Conservation (phyloP, 2,329 filamentous ascomycete species). For the Xylariaceae sp. region DNA sequence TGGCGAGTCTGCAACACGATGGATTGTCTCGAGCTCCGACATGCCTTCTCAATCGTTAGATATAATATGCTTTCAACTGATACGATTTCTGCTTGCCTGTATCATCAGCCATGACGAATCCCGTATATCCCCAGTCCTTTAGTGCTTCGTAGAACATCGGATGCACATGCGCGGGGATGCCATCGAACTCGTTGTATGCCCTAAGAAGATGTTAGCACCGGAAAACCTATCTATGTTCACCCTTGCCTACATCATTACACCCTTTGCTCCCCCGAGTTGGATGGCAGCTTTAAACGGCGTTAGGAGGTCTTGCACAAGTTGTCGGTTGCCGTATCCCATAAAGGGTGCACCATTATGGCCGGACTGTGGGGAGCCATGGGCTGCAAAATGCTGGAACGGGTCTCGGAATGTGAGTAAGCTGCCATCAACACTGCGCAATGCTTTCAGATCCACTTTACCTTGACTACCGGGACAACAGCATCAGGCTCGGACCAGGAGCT, state of each 20-base stretch:
- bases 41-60: conserved; percentile 19
- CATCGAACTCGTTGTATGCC: conserved; percentile 35
- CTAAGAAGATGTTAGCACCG: conserved; percentile 9
- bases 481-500: conserved; percentile 32
- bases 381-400: conserved; percentile 31
- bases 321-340: conserved; percentile 34
- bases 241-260: conserved; percentile 33
- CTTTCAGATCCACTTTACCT: conserved; percentile 18
- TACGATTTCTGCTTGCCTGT: conserved; percentile 26
- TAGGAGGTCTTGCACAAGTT: conserved; percentile 34
- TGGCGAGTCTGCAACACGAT: conserved; percentile 29
- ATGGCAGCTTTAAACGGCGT: conserved; percentile 35
- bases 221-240: neutral
- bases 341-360: conserved; percentile 36
- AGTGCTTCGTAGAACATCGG: conserved; percentile 31
- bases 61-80: too few species aligned
- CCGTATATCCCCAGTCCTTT: conserved; percentile 32
- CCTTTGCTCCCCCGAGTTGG: conserved; percentile 32
- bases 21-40: conserved; percentile 25
- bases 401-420: neutral
- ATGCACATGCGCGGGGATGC: conserved; percentile 31
- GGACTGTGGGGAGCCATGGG: conserved; percentile 33
- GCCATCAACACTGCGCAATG: neutral
- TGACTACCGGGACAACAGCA: conserved; percentile 35
- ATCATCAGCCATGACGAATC: conserved; percentile 35